These are phyloP conservation scores for Hawksworthiomyces lignivorus DNA, from an alignment of 2,329 filamentous ascomycete genomes.

Conservation along the genomic window DNA sequence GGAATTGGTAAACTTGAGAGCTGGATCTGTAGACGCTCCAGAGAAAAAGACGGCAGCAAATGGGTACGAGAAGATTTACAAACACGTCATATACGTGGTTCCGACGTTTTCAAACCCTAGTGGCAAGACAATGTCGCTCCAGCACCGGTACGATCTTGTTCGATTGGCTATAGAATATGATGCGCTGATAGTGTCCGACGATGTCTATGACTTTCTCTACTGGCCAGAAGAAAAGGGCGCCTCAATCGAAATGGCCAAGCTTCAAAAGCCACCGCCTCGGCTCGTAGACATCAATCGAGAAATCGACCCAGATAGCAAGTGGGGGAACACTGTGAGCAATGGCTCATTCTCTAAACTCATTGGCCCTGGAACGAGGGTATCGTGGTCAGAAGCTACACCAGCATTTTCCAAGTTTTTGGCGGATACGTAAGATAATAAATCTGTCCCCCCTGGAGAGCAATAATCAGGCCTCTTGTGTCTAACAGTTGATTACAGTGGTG, in stretches of 20 bases:
- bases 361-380: slow-evolving; percentile 53
- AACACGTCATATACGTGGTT: slow-evolving; percentile 60
- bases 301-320: slow-evolving; percentile 48
- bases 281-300: slow-evolving; percentile 55
- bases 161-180: slow-evolving; percentile 55
- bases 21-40: too few relatives aligned
- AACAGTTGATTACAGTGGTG: slow-evolving; percentile 19
- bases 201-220: slow-evolving; percentile 64
- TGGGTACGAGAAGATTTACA: slow-evolving; percentile 51
- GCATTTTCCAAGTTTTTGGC: slow-evolving; percentile 48
- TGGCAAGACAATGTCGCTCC: slow-evolving; percentile 54
- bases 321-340: slow-evolving; percentile 58
- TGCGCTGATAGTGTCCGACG: slow-evolving; percentile 58
- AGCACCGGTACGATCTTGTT: slow-evolving; percentile 49
- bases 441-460: not conserved
- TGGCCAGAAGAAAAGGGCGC: too few relatives aligned
- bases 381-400: slow-evolving; percentile 54
- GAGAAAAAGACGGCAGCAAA: too few relatives aligned
- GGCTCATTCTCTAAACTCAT: slow-evolving; percentile 61
- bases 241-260: too few relatives aligned
- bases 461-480: not conserved
- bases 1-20: too few relatives aligned
- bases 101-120: slow-evolving; percentile 66
- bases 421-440: slow-evolving; percentile 21
- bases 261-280: slow-evolving; percentile 31